phyloP scores from a whole-genome alignment of 352 stramenopile species.

The Pythium pyrilobum region DNA sequence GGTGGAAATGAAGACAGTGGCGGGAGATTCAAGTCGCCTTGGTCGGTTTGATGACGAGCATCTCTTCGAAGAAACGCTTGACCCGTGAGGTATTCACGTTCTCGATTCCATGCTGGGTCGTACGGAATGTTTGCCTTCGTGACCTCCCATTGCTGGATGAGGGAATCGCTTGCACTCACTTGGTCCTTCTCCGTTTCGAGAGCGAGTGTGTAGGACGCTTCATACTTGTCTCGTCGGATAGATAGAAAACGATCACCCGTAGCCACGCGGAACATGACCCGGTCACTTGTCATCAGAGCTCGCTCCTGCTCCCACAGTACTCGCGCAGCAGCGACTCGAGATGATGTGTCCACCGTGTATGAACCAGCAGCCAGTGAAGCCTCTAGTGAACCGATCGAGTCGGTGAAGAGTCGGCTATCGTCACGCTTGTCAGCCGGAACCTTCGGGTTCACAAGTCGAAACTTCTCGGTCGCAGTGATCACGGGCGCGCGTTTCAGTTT shows the following conservation, averaged over 20 bases:
- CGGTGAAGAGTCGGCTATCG: slow-evolving; percentile 19
- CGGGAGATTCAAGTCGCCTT: slow-evolving; percentile 40
- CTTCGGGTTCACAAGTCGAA: slow-evolving; percentile 59
- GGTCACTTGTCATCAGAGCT: slow-evolving; percentile 57
- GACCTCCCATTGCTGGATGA: slow-evolving; percentile 70
- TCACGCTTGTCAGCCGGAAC: slow-evolving; percentile 23
- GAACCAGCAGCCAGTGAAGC: not conserved
- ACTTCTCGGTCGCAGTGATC: slow-evolving; percentile 79
- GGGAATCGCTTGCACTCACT: slow-evolving; percentile 27
- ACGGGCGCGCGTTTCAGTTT: slow-evolving; percentile 69
- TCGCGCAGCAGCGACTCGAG: not conserved
- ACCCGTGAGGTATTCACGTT: slow-evolving; percentile 74
- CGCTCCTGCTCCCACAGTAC: slow-evolving; percentile 59
- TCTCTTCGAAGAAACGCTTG: slow-evolving; percentile 52
- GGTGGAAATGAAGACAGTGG: slow-evolving; percentile 70
- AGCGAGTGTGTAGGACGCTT: slow-evolving; percentile 23
- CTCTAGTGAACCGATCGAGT: slow-evolving; percentile 10
- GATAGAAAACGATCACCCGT: slow-evolving; percentile 55
- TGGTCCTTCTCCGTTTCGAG: slow-evolving; percentile 47
- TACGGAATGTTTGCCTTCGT: slow-evolving; percentile 87
- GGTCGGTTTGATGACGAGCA: slow-evolving; percentile 31
- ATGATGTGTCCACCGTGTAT: not conserved
- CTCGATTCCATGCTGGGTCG: slow-evolving; percentile 80
- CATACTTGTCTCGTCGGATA: slow-evolving; percentile 26
- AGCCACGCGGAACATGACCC: slow-evolving; percentile 68